These are phyloP conservation scores for Cucumis cinereus DNA, from an alignment of 306 rosid genomes.

Conservation along the genomic window DNA sequence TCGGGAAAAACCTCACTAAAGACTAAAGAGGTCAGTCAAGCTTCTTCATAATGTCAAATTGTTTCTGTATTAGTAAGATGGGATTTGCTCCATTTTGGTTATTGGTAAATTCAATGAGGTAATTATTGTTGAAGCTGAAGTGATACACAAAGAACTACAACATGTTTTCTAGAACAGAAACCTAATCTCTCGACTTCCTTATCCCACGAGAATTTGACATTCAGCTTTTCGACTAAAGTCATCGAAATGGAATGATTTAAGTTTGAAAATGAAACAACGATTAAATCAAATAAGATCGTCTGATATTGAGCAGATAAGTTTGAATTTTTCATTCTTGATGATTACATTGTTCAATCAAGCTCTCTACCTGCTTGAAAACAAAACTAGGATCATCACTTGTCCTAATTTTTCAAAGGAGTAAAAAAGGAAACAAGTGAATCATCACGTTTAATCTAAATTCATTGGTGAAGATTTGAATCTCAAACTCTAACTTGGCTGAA, in stretches of 20 bases:
- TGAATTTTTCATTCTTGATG: neutral
- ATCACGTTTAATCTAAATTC: too few relatives aligned
- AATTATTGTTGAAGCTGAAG: too few relatives aligned
- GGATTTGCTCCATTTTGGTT: too few relatives aligned
- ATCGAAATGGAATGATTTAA: neutral
- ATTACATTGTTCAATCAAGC: neutral
- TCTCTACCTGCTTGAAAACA: neutral
- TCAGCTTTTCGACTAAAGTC: neutral
- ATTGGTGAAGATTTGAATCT: too few relatives aligned
- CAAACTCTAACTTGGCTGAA: too few relatives aligned
- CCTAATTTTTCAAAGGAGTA: neutral
- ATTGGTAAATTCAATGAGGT: too few relatives aligned
- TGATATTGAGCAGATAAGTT: neutral
- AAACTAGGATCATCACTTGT: neutral
- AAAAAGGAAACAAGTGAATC: too few relatives aligned
- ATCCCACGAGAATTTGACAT: neutral
- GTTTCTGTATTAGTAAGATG: too few relatives aligned
- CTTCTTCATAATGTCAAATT: too few relatives aligned
- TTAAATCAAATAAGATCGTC: neutral
- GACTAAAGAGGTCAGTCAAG: too few relatives aligned
- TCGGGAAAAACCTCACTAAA: too few relatives aligned
- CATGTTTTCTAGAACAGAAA: neutral
- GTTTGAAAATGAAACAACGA: neutral
- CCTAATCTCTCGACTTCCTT: neutral
- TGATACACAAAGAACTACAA: too few relatives aligned